phyloP scores from a whole-genome alignment of 1,139 yeast genomes.

The Spathaspora sp. region DNA sequence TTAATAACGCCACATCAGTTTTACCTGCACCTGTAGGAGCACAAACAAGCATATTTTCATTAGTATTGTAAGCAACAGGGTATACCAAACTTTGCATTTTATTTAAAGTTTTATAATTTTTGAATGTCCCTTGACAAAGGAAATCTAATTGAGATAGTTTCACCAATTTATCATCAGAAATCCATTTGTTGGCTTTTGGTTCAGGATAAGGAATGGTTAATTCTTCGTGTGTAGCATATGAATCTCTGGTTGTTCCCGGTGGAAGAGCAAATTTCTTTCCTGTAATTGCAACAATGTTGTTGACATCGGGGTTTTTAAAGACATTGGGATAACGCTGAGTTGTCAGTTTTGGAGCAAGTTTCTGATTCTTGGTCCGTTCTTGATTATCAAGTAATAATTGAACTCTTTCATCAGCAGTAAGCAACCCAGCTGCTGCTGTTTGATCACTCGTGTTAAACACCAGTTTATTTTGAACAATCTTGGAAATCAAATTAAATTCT shows the following conservation, averaged over 20 bases:
- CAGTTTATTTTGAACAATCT: conserved; percentile 54
- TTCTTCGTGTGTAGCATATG: conserved; percentile 72
- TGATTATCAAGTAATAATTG: conserved; percentile 58
- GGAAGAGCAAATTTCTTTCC: conserved; percentile 85
- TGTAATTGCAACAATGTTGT: conserved; percentile 64
- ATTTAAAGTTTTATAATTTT: conserved; percentile 73
- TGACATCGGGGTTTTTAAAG: conserved; percentile 67
- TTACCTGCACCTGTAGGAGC: conserved; percentile 99
- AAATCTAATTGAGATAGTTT: conserved; percentile 64
- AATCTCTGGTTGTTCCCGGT: conserved; percentile 69
- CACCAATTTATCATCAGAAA: conserved; percentile 55
- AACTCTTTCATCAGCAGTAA: conserved; percentile 59
- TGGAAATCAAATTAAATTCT: conserved; percentile 74
- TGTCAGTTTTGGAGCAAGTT: conserved; percentile 46
- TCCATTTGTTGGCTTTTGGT: conserved; percentile 44
- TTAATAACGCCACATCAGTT: conserved; percentile 89
- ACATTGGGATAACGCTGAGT: conserved; percentile 82
- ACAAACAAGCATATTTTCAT: conserved; percentile 94
- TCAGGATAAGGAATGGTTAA: conserved; percentile 77
- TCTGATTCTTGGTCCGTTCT: conserved; percentile 47
- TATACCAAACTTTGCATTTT: conserved; percentile 89
- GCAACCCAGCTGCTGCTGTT: conserved; percentile 25
- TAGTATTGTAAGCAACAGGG: conserved; percentile 89
- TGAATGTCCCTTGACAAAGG: conserved; percentile 82
- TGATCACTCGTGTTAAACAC: conserved; percentile 17